Evolutionary conservation across 768 basidiomycete species (phyloP).

Genomic region (Leucocoprinus sp.): DNA sequence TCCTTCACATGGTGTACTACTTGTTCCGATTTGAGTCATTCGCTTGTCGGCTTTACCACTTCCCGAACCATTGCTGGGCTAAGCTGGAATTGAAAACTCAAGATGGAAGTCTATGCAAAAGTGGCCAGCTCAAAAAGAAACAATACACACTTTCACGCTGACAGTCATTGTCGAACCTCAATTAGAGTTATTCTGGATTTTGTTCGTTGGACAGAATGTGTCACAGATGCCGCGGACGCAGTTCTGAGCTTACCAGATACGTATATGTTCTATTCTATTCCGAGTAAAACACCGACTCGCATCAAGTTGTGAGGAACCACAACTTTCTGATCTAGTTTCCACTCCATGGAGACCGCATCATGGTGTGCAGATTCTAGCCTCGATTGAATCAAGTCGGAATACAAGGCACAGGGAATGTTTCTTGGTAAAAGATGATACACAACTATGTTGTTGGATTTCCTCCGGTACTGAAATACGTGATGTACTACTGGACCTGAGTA

Average conservation of each 20-base stretch:
- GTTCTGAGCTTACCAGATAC: slow-evolving; percentile 2
- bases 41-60: too few species aligned
- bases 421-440: too few species aligned
- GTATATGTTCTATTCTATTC: slow-evolving; percentile 8
- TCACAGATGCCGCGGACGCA: background rate
- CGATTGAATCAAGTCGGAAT: too few species aligned
- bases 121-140: background rate
- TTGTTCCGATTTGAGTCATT: too few species aligned
- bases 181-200: background rate
- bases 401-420: too few species aligned
- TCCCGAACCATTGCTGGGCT: background rate
- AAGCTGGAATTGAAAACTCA: background rate
- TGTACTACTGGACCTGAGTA: background rate
- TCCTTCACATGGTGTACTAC: too few species aligned
- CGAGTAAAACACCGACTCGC: slow-evolving; percentile 4
- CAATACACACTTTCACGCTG: background rate
- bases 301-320: background rate
- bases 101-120: background rate
- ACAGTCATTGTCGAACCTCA: background rate
- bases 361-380: too few species aligned
- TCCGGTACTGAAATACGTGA: too few species aligned
- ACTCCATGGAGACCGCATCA: too few species aligned
- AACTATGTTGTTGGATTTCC: too few species aligned
- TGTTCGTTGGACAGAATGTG: slow-evolving; percentile 8
- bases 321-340: too few species aligned